Percentiles rank a stretch among this genome's conserved stretches.
Evolutionary conservation across 345 rosid genomes (phyloP).

Genomic region (Moricandia arvensis): DNA sequence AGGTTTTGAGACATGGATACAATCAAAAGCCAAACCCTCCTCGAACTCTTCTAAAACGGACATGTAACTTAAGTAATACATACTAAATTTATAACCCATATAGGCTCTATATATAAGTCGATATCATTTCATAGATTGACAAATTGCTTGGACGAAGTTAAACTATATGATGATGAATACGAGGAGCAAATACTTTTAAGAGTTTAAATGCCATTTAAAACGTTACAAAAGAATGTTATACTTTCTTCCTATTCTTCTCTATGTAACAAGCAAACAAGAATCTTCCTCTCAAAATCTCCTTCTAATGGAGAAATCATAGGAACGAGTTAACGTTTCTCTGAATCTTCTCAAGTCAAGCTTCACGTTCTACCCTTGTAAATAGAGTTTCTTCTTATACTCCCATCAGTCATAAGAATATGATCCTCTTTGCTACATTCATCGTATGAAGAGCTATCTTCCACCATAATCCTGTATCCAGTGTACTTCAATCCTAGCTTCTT

Average conservation of each 20-base stretch:
- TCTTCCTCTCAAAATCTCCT: conserved; percentile 25
- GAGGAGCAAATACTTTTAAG: neutral
- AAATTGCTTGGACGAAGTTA: neutral
- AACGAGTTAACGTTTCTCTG: conserved; percentile 50
- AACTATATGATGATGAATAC: neutral
- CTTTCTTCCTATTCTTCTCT: neutral
- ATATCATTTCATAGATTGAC: neutral
- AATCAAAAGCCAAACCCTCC: neutral
- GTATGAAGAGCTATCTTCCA: conserved; percentile 56
- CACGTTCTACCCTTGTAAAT: conserved; percentile 68
- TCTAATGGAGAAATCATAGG: conserved; percentile 41
- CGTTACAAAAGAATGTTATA: conserved; percentile 1
- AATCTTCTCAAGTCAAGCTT: conserved; percentile 56
- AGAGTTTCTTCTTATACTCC: conserved; percentile 40
- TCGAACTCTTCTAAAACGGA: neutral
- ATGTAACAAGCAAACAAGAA: conserved; percentile 10
- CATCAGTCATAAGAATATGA: conserved; percentile 43
- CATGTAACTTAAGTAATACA: neutral
- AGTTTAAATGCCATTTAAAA: conserved; percentile 5
- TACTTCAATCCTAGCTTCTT: conserved; percentile 70
- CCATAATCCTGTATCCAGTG: conserved; percentile 51
- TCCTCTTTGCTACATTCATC: conserved; percentile 53
- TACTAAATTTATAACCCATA: neutral
- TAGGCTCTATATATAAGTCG: neutral
- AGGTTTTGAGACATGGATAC: neutral